These are phyloP conservation scores for Paecilomyces niveus DNA, from an alignment of 2,329 filamentous ascomycete genomes.

Conservation along the genomic window DNA sequence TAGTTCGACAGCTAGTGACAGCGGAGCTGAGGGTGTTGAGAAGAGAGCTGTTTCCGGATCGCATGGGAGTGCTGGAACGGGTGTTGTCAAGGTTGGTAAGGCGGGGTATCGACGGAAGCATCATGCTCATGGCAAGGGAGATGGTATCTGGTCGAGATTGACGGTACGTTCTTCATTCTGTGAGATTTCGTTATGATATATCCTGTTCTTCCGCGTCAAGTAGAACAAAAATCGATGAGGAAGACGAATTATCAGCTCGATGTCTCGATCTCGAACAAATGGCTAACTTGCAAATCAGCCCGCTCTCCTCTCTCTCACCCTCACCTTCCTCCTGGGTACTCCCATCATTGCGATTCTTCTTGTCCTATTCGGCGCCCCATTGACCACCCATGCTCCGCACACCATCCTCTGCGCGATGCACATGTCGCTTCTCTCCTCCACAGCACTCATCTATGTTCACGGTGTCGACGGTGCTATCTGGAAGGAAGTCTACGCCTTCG, in stretches of 20 bases:
- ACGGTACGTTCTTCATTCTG: constrained; percentile 13
- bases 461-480: constrained; percentile 68
- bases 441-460: constrained; percentile 78
- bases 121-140: constrained; percentile 8
- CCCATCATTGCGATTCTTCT: constrained; percentile 56
- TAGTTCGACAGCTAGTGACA: background rate
- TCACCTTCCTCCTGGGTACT: constrained; percentile 45
- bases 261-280: too few species aligned
- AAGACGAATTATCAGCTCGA: constrained; percentile 3
- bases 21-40: constrained; percentile 1
- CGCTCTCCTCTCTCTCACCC: constrained; percentile 59
- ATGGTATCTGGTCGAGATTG: constrained; percentile 15
- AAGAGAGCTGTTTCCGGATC: background rate
- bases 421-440: constrained; percentile 68
- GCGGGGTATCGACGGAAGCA: constrained; percentile 16
- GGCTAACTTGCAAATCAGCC: constrained; percentile 43
- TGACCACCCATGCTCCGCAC: constrained; percentile 71
- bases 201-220: background rate
- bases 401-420: constrained; percentile 77
- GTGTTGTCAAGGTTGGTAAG: constrained; percentile 7
- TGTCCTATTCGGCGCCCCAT: constrained; percentile 84
- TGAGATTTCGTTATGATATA: background rate
- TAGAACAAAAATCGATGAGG: background rate
- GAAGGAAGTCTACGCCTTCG: constrained; percentile 60
- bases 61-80: background rate